Evolutionary conservation across 2,329 filamentous ascomycete species (phyloP), one percentile per base, ranked within the genome.

Genomic region (Epichloe hybrida): DNA sequence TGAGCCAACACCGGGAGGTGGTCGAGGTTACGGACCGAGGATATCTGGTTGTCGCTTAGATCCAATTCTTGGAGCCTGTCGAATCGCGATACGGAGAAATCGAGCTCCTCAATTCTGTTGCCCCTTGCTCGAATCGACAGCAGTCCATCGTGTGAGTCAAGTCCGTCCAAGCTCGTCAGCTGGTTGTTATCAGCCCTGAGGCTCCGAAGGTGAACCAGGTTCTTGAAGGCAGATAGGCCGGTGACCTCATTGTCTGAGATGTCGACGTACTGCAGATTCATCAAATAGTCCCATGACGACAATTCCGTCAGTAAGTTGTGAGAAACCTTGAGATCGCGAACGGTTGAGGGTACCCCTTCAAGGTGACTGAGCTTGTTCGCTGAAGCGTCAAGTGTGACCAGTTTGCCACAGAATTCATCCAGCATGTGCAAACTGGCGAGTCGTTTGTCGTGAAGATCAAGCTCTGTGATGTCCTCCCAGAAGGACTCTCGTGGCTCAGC

Each of bases 231-330:
- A 52, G 87, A 83, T 43, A 98, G 71, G 58, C 80, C 91, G 59
- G 86, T 84, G 50, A 98, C 74, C 40, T 86, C 77, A 61, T 98
- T 98, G 58, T 82, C 77, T 1, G 90, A 95, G 39, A 98, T 77
- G 64, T 98, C 88, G 44, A 98, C 70, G 62, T 96, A 95, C 65
- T 98, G 93, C 46, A 98, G 72, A 64, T 98, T 96, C 59, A 77
- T 74, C 53, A 98, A 72, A 58, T 91, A 86, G 41, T 81, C 75
- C 90, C 91, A 98, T 2, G 88, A 81, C 0, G 91, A 95, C 54
- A 98, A 71, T 59, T 88, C 85, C 4, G 84, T 89, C 49, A 98
- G 73, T 60, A 79, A 77, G 60, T 98, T 98, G 52, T 81, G 72
- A 11, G 80, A 77, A 45, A 86, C 82, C 57, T 80, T 81, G 47